Evolutionary conservation across 805 yeast genomes (phyloP).

Genomic region (Saccharomycopsis sp.): DNA sequence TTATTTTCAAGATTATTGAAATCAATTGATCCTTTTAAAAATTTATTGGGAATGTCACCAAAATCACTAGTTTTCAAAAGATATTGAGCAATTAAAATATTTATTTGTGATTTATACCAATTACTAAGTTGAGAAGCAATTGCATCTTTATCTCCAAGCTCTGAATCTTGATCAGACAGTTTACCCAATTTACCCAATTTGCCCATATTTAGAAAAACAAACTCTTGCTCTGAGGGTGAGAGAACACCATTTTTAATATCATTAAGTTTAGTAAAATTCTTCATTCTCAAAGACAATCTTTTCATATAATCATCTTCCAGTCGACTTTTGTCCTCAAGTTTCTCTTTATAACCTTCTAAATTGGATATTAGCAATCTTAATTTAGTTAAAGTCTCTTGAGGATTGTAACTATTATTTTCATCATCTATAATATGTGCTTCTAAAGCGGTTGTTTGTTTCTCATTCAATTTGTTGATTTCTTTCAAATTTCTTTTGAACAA

Average conservation of each 20-base stretch:
- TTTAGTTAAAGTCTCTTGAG: not conserved
- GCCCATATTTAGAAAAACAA: not conserved
- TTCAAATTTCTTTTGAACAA: constrained; percentile 17
- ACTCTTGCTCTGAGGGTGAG: not conserved
- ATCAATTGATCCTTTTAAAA: constrained; percentile 11
- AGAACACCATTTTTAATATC: not conserved
- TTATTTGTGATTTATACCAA: constrained; percentile 14
- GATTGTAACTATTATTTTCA: not conserved
- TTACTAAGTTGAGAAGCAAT: not conserved
- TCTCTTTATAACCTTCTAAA: constrained; percentile 7
- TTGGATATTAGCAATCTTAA: constrained; percentile 4
- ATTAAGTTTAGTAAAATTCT: constrained; percentile 3
- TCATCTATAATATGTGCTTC: not conserved
- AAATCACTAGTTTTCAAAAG: constrained; percentile 12
- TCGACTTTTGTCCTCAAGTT: constrained; percentile 10
- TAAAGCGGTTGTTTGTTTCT: constrained; percentile 7
- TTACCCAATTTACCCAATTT: not conserved
- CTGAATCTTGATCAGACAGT: not conserved
- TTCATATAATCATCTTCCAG: constrained; percentile 9
- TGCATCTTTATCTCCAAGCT: not conserved
- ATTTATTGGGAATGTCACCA: constrained; percentile 9
- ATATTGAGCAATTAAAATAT: constrained; percentile 13
- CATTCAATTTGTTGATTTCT: constrained; percentile 14
- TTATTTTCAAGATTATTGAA: constrained; percentile 5
- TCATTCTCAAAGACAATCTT: constrained; percentile 8